Evolutionary conservation across 2,329 filamentous ascomycete genomes (phyloP), one percentile per base, ranked within the genome.

Genomic region (Seiridium cupressi): DNA sequence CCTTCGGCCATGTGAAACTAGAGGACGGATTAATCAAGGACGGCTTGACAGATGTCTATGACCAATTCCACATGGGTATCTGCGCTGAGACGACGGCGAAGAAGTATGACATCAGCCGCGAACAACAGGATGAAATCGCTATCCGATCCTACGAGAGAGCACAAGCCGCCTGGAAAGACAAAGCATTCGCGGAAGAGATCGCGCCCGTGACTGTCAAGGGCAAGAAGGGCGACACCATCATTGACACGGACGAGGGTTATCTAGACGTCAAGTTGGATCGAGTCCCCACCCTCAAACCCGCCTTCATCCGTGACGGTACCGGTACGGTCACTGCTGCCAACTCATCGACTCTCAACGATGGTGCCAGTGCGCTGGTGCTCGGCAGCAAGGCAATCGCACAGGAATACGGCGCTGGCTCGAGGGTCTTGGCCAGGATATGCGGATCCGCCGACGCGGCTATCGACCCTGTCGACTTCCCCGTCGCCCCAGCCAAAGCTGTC

Each of bases 21-120:
- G 90, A 96, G 74, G 95, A 99, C 70, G 95, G 94, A 0, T 78
- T 99, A 69, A 90, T 98, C 72, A 95, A 95, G 75, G 95, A 99
- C 71, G 95, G 95, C 0, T 78, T 99, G 62, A 97, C 92, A 81
- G 95, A 99, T 73, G 94, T 97, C 11, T 99, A 97, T 77, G 93
- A 96, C 74, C 86, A 97, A 73, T 90, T 97, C 70, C 95, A 98
- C 77, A 99, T 99, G 95, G 95, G 95, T 48, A 93, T 95, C 68
- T 99, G 95, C 73, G 93, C 93, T 13, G 95, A 99, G 79, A 92
- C 89, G 66, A 97, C 94, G 1, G 95, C 91, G 53, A 97, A 96
- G 82, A 94, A 93, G 69, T 85, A 92, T 75, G 79, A 84, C 1
- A 85, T 99, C 64, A 89, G 89, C 7, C 83, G 95, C 11, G 87